These are phyloP conservation scores for Yamadazyma epiphylla DNA, from an alignment of 1,139 yeast genomes.

Conservation along the genomic window DNA sequence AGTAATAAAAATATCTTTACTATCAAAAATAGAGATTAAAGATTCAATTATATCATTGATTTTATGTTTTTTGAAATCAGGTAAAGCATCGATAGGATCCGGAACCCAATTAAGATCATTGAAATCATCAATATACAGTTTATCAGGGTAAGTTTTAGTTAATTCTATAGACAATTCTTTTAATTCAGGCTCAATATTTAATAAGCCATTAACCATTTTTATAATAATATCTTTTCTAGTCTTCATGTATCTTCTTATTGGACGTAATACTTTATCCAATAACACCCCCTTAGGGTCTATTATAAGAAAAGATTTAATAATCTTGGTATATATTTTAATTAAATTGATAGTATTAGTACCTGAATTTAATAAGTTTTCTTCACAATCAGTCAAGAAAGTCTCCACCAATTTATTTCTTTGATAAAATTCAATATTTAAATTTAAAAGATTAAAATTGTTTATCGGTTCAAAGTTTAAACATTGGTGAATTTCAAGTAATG, in stretches of 20 bases:
- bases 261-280: conserved; percentile 71
- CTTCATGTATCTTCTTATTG: conserved; percentile 63
- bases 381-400: conserved; percentile 50
- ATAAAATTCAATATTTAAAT: conserved; percentile 9
- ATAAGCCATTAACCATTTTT: conserved; percentile 67
- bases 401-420: conserved; percentile 55
- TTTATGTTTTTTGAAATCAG: conserved; percentile 70
- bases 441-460: conserved; percentile 8
- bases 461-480: conserved; percentile 31
- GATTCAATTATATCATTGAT: conserved; percentile 70
- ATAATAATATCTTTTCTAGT: conserved; percentile 72
- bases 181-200: conserved; percentile 48
- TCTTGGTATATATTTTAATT: conserved; percentile 63
- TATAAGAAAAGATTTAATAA: conserved; percentile 67
- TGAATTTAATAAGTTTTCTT: conserved; percentile 61
- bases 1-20: conserved; percentile 66
- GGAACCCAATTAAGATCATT: conserved; percentile 71
- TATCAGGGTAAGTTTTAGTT: conserved; percentile 15
- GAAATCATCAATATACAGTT: conserved; percentile 27
- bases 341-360: conserved; percentile 81
- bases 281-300: conserved; percentile 89
- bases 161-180: conserved; percentile 55
- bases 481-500: conserved; percentile 61
- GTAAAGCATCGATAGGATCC: conserved; percentile 89
- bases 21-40: conserved; percentile 71